phyloP scores from a whole-genome alignment of 768 basidiomycete genomes.

The Lepiota subincarnata region DNA sequence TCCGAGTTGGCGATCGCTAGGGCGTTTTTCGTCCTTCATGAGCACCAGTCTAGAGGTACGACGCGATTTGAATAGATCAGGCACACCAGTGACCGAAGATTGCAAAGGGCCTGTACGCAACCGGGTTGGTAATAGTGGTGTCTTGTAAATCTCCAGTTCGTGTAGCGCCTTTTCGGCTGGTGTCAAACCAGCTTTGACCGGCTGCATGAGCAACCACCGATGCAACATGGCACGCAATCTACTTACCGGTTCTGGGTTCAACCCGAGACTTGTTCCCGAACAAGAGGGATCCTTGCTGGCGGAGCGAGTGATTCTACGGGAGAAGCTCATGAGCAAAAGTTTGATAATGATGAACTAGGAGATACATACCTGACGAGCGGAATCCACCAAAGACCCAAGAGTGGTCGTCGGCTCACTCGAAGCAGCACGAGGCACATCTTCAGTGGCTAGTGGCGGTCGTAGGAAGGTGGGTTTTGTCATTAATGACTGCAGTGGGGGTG shows the following conservation, averaged over 20 bases:
- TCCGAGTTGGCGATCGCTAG: constrained; percentile 41
- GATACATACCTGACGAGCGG: constrained; percentile 49
- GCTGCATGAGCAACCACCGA: background rate
- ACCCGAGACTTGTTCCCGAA: constrained; percentile 34
- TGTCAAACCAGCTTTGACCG: constrained; percentile 25
- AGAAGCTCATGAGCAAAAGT: constrained; percentile 8
- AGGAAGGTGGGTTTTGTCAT: constrained; percentile 68
- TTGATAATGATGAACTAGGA: constrained; percentile 6
- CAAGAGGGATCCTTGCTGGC: constrained; percentile 50
- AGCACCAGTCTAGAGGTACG: constrained; percentile 41
- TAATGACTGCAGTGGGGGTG: constrained; percentile 60
- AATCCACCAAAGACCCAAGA: constrained; percentile 55
- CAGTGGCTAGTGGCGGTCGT: constrained; percentile 43
- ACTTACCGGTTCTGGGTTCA: constrained; percentile 26
- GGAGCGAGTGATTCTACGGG: constrained; percentile 44
- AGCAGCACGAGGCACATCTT: constrained; percentile 16
- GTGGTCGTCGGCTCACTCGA: constrained; percentile 35
- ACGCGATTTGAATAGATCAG: constrained; percentile 62
- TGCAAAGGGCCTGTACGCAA: constrained; percentile 33
- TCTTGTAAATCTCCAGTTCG: constrained; percentile 75
- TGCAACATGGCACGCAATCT: background rate
- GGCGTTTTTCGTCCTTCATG: constrained; percentile 56
- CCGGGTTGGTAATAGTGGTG: constrained; percentile 67
- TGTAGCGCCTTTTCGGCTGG: constrained; percentile 66
- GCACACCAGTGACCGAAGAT: constrained; percentile 37